Percentiles rank a stretch among this genome's conserved stretches.
These are phyloP conservation scores for Camelina hispida DNA, from an alignment of 345 rosid genomes.

Conservation along the genomic window DNA sequence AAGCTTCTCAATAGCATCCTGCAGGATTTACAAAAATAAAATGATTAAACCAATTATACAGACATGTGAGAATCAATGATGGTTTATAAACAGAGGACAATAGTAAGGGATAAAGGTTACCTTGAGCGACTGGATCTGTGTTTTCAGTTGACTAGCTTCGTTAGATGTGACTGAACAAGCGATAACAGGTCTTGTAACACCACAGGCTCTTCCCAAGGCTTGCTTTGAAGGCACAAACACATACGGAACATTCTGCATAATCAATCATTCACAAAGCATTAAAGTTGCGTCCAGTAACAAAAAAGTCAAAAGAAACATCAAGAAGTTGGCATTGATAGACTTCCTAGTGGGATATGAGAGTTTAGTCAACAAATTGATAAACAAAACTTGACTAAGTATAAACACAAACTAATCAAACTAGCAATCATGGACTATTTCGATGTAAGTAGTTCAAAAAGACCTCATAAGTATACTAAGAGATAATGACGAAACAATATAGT, in stretches of 20 bases:
- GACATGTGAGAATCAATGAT: not conserved
- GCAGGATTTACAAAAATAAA: slow-evolving; percentile 31
- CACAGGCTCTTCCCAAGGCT: slow-evolving; percentile 97
- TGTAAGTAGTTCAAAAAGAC: not conserved
- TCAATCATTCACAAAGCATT: slow-evolving; percentile 12
- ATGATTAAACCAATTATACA: not conserved
- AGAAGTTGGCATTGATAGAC: not conserved
- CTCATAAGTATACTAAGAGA: not conserved
- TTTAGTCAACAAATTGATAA: not conserved
- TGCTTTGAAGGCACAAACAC: slow-evolving; percentile 98
- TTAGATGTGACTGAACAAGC: slow-evolving; percentile 86
- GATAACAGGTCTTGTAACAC: slow-evolving; percentile 94
- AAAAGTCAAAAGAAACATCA: not conserved
- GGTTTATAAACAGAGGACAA: not conserved
- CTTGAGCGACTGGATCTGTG: slow-evolving; percentile 89
- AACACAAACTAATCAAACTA: not conserved
- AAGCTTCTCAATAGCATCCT: slow-evolving; percentile 98
- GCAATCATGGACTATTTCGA: not conserved
- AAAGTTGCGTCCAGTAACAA: not conserved
- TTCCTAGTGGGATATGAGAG: not conserved
- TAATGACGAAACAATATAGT: not conserved
- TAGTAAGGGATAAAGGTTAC: slow-evolving; percentile 39
- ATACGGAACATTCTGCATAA: slow-evolving; percentile 87
- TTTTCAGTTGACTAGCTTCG: slow-evolving; percentile 84
- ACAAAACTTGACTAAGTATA: not conserved